Evolutionary conservation across 116 monocot species (phyloP).

Genomic region (Cymodocea nodosa): DNA sequence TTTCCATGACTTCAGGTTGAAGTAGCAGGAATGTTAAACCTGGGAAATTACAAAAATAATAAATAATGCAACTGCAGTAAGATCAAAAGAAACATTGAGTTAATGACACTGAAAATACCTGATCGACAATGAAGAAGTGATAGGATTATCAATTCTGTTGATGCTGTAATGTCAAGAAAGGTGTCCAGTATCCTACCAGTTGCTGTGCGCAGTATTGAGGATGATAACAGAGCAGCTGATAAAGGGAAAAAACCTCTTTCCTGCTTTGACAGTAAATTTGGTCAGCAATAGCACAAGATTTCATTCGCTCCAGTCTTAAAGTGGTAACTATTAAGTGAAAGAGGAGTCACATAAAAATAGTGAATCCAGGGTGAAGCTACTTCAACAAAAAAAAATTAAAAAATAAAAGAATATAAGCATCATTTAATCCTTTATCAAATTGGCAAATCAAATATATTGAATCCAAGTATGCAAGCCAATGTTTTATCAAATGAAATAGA

Average conservation of each 20-base stretch:
- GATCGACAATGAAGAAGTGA: slow-evolving; percentile 78
- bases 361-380: too few species aligned
- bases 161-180: slow-evolving; percentile 55
- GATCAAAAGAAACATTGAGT: background rate
- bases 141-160: slow-evolving; percentile 64
- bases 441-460: too few species aligned
- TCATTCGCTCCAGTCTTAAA: background rate
- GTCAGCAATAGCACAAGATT: background rate
- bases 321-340: background rate
- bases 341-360: background rate
- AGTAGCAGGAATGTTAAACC: slow-evolving; percentile 73
- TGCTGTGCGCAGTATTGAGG: slow-evolving; percentile 37
- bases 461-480: too few species aligned
- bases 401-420: too few species aligned
- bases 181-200: slow-evolving; percentile 32
- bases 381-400: too few species aligned
- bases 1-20: slow-evolving; percentile 61
- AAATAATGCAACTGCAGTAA: background rate
- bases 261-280: slow-evolving; percentile 25
- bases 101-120: slow-evolving; percentile 29
- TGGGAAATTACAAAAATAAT: slow-evolving; percentile 7
- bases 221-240: slow-evolving; percentile 82
- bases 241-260: slow-evolving; percentile 91
- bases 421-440: too few species aligned
- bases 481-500: too few species aligned